Base-by-base conservation (phyloP, 164 flowering plant species). In the Malania oleifera region DNA sequence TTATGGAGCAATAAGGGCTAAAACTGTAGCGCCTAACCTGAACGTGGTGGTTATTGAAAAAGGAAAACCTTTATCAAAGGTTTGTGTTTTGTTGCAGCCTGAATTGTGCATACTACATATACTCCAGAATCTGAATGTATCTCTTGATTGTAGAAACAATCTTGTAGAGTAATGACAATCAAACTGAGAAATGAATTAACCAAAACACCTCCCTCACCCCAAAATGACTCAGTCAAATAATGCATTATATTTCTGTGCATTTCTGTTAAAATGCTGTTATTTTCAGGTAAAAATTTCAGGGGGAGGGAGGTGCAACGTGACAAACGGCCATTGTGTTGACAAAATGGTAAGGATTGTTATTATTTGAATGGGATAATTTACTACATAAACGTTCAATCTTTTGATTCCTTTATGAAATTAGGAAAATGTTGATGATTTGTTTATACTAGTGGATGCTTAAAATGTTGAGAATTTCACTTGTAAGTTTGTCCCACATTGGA, bases 301-400 rank as follows among this genome's bases (percentile, higher is more conserved):
- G 7, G 98, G 98, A 43, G 98, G 98, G 1, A 75, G 97, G 31
- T 93, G 98, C 79, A 93, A 93, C 75, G 95, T 93, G 59, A 93
- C 98, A 19, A 89, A 87, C 71, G 98, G 98, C 57, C 95, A 87
- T 69, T 86, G 68, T 67, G 52, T 61, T 62, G 98, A 93, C 46
- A 74, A 75, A 48, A 64, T 60, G 87, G 98, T 93, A 65, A 67
- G 82, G 1, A 29, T 41, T 46, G 46, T 46, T 46, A 12, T 20
- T 3, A 46, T 46, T 46, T 20, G 12, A 46, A 20, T 22, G 25
- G 2, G 22, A 46, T 4, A 31, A 9, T 31, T 4, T 31, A 31
- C 4, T 31, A 31, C 4, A 31, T 4, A 31, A 31, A 31, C 9
- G 35, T 31, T 31, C 35, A 46, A 46, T 46, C 15, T 17, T 2